Evolutionary conservation across 306 rosid species (phyloP).

Genomic region (Alnus rubra): DNA sequence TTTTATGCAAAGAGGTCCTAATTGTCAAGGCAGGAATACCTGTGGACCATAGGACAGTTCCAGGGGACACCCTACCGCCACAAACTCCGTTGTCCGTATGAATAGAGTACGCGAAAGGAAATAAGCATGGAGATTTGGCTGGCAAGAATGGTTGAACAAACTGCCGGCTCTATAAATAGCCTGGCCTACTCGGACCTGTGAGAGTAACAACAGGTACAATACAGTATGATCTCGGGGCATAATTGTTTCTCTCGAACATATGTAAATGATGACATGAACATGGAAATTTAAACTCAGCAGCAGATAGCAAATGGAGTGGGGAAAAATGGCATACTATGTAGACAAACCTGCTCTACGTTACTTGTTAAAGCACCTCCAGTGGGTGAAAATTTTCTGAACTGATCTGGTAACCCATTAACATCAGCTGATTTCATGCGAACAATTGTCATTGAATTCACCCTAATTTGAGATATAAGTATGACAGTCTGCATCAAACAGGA

Average conservation of each 20-base stretch:
- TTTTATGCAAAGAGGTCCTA: slow-evolving; percentile 15
- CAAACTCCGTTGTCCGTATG: slow-evolving; percentile 61
- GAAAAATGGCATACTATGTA: slow-evolving; percentile 19
- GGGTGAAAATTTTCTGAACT: slow-evolving; percentile 43
- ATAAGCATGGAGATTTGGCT: slow-evolving; percentile 78
- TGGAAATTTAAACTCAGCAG: neutral
- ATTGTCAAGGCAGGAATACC: slow-evolving; percentile 43
- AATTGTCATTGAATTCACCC: slow-evolving; percentile 85
- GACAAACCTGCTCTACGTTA: slow-evolving; percentile 78
- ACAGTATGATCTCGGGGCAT: slow-evolving; percentile 21
- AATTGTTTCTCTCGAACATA: slow-evolving; percentile 1
- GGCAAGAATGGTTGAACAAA: slow-evolving; percentile 88
- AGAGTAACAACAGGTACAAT: slow-evolving; percentile 33
- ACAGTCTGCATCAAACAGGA: slow-evolving; percentile 58
- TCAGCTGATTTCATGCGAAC: slow-evolving; percentile 70
- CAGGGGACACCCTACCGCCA: slow-evolving; percentile 57
- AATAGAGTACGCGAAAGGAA: slow-evolving; percentile 72
- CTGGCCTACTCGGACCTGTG: slow-evolving; percentile 78
- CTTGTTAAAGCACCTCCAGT: slow-evolving; percentile 43
- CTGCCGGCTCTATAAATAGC: slow-evolving; percentile 82
- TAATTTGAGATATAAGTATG: slow-evolving; percentile 73
- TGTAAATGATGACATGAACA: slow-evolving; percentile 8
- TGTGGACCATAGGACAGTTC: slow-evolving; percentile 94
- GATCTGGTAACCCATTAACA: slow-evolving; percentile 38
- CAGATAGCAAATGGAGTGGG: slow-evolving; percentile 1